phyloP scores from a whole-genome alignment of 129 eudicot species.

The Ambrosia artemisiifolia region DNA sequence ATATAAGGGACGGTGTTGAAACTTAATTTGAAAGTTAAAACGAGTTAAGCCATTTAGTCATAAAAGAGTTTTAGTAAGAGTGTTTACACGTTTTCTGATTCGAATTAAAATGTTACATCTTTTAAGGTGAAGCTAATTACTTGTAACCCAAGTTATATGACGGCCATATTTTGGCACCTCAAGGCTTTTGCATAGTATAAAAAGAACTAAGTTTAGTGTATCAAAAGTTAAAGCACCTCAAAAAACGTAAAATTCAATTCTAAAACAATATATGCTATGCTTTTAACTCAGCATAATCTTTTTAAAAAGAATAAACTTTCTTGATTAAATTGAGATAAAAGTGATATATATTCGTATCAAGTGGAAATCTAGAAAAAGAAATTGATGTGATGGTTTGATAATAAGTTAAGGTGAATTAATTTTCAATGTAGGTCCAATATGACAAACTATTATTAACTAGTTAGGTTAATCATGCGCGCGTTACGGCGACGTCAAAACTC shows the following conservation, averaged over 20 bases:
- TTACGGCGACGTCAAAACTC: too few relatives aligned
- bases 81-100: too few relatives aligned
- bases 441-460: too few relatives aligned
- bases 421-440: too few relatives aligned
- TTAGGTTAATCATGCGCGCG: too few relatives aligned
- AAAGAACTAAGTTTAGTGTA: not conserved
- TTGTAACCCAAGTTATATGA: not conserved
- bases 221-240: not conserved
- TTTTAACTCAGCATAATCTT: constrained; percentile 6
- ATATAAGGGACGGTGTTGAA: too few relatives aligned
- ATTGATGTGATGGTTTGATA: too few relatives aligned
- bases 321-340: not conserved
- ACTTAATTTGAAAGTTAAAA: too few relatives aligned
- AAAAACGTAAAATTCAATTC: not conserved
- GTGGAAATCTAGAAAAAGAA: not conserved
- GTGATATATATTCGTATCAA: not conserved
- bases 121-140: not conserved
- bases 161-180: not conserved
- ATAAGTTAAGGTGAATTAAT: too few relatives aligned
- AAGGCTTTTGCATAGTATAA: not conserved
- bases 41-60: too few relatives aligned
- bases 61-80: too few relatives aligned
- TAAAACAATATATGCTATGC: not conserved
- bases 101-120: not conserved
- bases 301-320: not conserved